Percentiles rank a stretch among this genome's conserved stretches.
Evolutionary conservation across 78 protist species (phyloP).

Genomic region (Polysphondylium violaceum): DNA sequence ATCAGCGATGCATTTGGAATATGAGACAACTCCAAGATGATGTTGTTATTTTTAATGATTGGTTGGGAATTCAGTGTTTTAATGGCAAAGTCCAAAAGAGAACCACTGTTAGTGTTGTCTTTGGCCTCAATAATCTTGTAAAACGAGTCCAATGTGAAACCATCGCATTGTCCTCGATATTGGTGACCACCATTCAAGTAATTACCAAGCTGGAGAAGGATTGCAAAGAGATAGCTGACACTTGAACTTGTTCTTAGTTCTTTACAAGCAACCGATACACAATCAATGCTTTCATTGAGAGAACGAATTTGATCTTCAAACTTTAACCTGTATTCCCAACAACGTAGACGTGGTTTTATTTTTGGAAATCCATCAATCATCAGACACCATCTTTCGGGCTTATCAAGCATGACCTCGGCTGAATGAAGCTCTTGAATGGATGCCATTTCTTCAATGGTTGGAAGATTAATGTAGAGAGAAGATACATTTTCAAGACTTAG

Average conservation of each 20-base stretch:
- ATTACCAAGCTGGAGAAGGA: constrained; percentile 51
- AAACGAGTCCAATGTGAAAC: constrained; percentile 62
- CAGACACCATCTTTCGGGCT: constrained; percentile 76
- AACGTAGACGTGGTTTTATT: constrained; percentile 40
- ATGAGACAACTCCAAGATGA: constrained; percentile 37
- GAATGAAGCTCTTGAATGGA: constrained; percentile 61
- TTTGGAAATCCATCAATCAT: constrained; percentile 78
- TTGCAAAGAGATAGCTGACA: constrained; percentile 1
- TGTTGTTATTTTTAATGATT: not conserved
- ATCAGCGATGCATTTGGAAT: constrained; percentile 64
- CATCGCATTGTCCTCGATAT: constrained; percentile 76
- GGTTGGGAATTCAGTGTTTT: constrained; percentile 21
- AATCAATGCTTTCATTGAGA: constrained; percentile 13
- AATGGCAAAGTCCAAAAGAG: constrained; percentile 68
- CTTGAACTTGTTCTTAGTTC: constrained; percentile 23
- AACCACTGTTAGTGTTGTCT: constrained; percentile 45
- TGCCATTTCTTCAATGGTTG: constrained; percentile 37
- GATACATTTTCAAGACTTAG: constrained; percentile 29
- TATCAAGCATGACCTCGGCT: constrained; percentile 37
- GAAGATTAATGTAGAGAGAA: constrained; percentile 21
- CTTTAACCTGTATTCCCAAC: constrained; percentile 69
- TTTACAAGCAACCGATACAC: constrained; percentile 45
- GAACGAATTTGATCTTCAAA: constrained; percentile 31
- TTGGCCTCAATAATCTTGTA: constrained; percentile 54
- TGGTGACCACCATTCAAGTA: constrained; percentile 75